These are phyloP conservation scores for Coemansia sp. DNA, from an alignment of 192 early-diverging fungal genomes.

Conservation along the genomic window DNA sequence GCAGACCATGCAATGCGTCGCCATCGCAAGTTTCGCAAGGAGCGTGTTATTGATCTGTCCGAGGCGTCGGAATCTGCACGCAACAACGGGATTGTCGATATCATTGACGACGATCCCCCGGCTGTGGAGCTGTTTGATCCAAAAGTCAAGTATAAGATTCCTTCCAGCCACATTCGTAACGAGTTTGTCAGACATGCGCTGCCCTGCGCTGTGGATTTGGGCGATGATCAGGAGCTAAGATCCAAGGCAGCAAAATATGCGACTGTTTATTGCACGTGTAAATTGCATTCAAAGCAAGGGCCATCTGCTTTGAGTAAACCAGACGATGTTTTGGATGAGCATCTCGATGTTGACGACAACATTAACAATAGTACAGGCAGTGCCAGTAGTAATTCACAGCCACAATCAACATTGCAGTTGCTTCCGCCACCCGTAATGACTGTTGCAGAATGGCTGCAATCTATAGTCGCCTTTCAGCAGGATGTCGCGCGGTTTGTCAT, in stretches of 20 bases:
- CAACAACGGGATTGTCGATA: slow-evolving; percentile 48
- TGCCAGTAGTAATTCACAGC: background rate
- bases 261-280: background rate
- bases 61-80: slow-evolving; percentile 23
- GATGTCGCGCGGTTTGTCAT: slow-evolving; percentile 40
- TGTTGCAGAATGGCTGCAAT: slow-evolving; percentile 38
- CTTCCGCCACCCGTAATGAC: slow-evolving; percentile 4
- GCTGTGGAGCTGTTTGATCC: slow-evolving; percentile 44
- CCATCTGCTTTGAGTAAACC: background rate
- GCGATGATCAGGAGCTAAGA: background rate
- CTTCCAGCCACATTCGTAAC: slow-evolving; percentile 30
- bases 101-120: slow-evolving; percentile 51
- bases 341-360: background rate
- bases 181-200: slow-evolving; percentile 28
- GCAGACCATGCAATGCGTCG: slow-evolving; percentile 47
- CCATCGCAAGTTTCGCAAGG: slow-evolving; percentile 50
- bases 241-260: background rate
- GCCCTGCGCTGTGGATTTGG: slow-evolving; percentile 2
- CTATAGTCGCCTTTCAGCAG: slow-evolving; percentile 45
- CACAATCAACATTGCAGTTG: background rate
- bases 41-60: slow-evolving; percentile 44
- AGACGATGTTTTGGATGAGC: background rate
- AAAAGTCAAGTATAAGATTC: slow-evolving; percentile 42
- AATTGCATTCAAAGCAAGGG: background rate
- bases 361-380: background rate